These are phyloP conservation scores for Aegilops longissima DNA, from an alignment of 176 grass and related monocot genomes.

Conservation along the genomic window DNA sequence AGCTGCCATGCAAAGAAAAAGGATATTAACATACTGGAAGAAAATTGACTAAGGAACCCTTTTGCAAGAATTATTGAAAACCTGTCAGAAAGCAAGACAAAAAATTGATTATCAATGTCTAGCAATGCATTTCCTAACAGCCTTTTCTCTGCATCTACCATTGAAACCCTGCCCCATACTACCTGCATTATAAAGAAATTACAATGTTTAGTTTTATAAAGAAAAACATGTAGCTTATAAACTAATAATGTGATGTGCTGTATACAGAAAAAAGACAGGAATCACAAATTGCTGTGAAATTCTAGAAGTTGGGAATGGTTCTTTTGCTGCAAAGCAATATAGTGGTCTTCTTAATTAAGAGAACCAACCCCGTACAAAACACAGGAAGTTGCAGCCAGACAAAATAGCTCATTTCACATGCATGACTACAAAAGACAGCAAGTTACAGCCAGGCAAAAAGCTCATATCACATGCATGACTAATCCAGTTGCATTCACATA, in stretches of 20 bases:
- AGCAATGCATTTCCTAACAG: conserved; percentile 89
- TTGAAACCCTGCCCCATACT: conserved; percentile 98
- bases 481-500: conserved; percentile 1
- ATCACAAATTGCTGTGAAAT: background rate
- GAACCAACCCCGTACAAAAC: background rate
- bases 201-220: conserved; percentile 16
- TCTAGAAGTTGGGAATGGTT: background rate
- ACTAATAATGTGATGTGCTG: background rate
- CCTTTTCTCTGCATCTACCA: conserved; percentile 98
- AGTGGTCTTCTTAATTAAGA: conserved; percentile 17
- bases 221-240: conserved; percentile 10
- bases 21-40: conserved; percentile 29
- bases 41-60: background rate
- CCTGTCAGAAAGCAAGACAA: conserved; percentile 98
- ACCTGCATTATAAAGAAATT: conserved; percentile 50
- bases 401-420: background rate
- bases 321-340: conserved; percentile 10
- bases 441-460: conserved; percentile 20
- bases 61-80: conserved; percentile 28
- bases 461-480: background rate
- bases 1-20: conserved; percentile 65
- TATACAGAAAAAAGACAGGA: conserved; percentile 12
- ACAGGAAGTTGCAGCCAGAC: conserved; percentile 1
- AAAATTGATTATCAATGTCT: conserved; percentile 94
- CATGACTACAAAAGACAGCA: conserved; percentile 13